These are phyloP conservation scores for Botrytis byssoidea DNA, from an alignment of 2,329 filamentous ascomycete species.

Conservation along the genomic window DNA sequence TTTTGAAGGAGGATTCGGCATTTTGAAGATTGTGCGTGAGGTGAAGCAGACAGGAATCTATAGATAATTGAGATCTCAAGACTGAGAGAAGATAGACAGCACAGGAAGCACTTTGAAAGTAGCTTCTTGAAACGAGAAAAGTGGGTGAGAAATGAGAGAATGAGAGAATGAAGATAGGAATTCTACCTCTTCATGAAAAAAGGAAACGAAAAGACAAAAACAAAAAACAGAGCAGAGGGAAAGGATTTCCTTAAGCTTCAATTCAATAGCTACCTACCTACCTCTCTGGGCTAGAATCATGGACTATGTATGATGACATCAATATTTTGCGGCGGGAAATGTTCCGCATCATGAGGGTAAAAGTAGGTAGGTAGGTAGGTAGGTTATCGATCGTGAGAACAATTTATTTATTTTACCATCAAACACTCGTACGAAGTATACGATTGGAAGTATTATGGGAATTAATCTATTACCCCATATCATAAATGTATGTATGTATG, in stretches of 20 bases:
- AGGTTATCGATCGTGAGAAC: background rate
- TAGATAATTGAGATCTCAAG: background rate
- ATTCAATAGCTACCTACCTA: background rate
- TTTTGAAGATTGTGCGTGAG: conserved; percentile 21
- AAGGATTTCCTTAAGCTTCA: background rate
- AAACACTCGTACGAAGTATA: background rate
- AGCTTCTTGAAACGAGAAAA: background rate
- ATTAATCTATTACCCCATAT: background rate
- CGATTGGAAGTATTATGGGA: background rate
- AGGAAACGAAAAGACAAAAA: background rate
- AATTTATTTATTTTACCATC: background rate
- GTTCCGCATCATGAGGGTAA: background rate
- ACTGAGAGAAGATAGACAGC: background rate
- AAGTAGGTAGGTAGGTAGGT: too few relatives aligned
- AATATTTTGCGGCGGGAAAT: background rate
- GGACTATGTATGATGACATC: conserved; percentile 1
- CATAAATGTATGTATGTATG: too few relatives aligned
- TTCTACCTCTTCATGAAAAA: background rate
- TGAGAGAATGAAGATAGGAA: background rate
- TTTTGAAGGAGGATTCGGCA: conserved; percentile 38
- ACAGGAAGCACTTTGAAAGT: background rate
- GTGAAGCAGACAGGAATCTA: background rate
- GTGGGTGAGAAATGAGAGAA: background rate
- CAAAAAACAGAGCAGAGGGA: background rate
- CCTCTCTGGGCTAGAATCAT: background rate